Base-by-base conservation (phyloP, 2,329 filamentous ascomycete species). In the Curvularia sp. region DNA sequence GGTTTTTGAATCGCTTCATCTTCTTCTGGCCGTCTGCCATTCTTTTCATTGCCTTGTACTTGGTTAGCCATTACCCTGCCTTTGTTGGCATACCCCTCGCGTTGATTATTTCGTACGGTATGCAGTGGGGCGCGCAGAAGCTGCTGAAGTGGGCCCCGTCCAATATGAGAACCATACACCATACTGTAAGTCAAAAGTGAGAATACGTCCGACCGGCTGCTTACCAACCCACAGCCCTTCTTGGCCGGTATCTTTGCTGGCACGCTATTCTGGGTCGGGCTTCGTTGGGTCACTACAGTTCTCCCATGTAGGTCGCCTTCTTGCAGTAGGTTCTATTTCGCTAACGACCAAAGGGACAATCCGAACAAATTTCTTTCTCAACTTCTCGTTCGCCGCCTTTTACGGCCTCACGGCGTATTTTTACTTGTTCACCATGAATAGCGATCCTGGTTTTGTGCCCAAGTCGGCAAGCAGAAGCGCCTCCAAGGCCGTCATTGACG, bases 211-310 rank as follows among this genome's bases (percentile, higher is more conserved):
- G 18, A 34, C 27, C 18, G 18, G 5, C 25, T 51, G 19, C 68
- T 73, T 52, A 69, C 51, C 6, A 27, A n/a, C 10, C 8, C 19
- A 5, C 55, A 93, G 89, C 94, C 95, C 12, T 98, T 93, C 84
- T 83, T 99, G 66, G 89, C 95, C 0, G 95, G 95, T 55, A 93
- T 99, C 61, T 99, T 99, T 79, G 89, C 93, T 0, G 93, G 83
- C 1, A 91, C 93, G 0, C 78, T 97, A 18, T 96, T 96, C 72
- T 89, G 92, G 81, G 87, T 92, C 3, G 91, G 88, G 27, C 71
- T 91, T 36, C 87, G 89, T 65, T 99, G 92, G 86, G 66, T 94
- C 38, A 85, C 89, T 21, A 85, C 85, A 12, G 83, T 98, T 39
- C 79, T 97, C 49, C 91, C 89, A 63, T 83, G 89, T 91, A 80